phyloP scores from a whole-genome alignment of 768 basidiomycete genomes.

The Amanita pallidorosea region DNA sequence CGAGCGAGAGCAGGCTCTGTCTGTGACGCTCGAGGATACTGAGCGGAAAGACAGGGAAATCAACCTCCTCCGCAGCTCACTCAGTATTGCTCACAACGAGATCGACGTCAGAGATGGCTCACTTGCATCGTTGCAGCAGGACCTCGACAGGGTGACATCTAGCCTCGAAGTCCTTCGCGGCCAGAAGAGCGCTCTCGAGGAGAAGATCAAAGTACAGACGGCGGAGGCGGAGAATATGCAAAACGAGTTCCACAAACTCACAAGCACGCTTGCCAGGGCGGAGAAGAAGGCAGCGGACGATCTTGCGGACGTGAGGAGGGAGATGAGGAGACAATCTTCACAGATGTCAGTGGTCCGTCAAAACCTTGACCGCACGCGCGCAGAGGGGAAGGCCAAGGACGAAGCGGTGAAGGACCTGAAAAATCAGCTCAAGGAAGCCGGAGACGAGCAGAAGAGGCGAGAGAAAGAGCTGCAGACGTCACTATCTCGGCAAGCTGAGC shows the following conservation, averaged over 20 bases:
- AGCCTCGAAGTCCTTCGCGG: not conserved
- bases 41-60: not conserved
- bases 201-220: conserved; percentile 1
- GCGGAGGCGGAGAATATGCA: conserved; percentile 2
- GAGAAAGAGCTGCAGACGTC: conserved; percentile 3
- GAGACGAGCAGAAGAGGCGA: not conserved
- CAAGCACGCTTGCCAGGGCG: not conserved
- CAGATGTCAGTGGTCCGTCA: conserved; percentile 11
- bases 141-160: conserved; percentile 2
- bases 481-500: not conserved
- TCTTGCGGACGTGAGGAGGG: not conserved
- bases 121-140: not conserved
- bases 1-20: conserved; percentile 8
- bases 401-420: conserved; percentile 7
- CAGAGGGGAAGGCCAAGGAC: conserved; percentile 9
- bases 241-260: not conserved
- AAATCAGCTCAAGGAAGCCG: not conserved
- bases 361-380: conserved; percentile 8
- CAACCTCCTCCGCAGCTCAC: not conserved
- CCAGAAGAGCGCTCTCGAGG: conserved; percentile 4
- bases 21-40: not conserved
- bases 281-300: conserved; percentile 7
- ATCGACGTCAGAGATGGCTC: not conserved
- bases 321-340: conserved; percentile 1
- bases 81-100: conserved; percentile 1